These are phyloP conservation scores for Entamoeba invadens DNA, from an alignment of 208 protist genomes.

Conservation along the genomic window DNA sequence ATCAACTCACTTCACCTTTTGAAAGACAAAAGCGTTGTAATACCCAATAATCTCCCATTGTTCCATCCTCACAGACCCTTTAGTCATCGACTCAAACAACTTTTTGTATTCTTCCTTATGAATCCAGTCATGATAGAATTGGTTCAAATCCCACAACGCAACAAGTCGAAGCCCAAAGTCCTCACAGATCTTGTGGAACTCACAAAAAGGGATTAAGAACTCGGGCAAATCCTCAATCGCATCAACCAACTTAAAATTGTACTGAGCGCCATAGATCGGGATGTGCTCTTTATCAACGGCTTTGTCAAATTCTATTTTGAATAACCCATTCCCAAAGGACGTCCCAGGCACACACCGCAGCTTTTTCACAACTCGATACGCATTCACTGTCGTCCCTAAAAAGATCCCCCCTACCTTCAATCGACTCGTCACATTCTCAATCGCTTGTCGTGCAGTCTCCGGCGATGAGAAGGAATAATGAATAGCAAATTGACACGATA, in stretches of 20 bases:
- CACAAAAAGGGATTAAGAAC: not conserved
- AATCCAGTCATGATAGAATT: not conserved
- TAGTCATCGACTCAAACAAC: not conserved
- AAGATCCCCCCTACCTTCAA: not conserved
- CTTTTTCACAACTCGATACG: not conserved
- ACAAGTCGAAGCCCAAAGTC: not conserved
- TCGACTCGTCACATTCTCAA: not conserved
- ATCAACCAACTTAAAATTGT: not conserved
- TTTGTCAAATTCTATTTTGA: not conserved
- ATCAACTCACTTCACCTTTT: not conserved
- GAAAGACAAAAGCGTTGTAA: not conserved
- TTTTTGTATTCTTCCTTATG: not conserved
- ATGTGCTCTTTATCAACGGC: not conserved
- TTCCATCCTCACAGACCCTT: not conserved
- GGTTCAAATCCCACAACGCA: not conserved
- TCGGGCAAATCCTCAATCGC: not conserved
- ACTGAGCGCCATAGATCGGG: not conserved
- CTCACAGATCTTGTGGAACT: not conserved
- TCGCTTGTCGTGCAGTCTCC: not conserved
- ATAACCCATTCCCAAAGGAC: not conserved
- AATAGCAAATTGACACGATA: conserved; percentile 7
- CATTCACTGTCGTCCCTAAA: not conserved
- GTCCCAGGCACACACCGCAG: not conserved
- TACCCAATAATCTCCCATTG: not conserved
- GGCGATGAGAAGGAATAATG: not conserved